Conservation (phyloP, 148 eudicot genomes). For the Tetragonia tetragonoides region DNA sequence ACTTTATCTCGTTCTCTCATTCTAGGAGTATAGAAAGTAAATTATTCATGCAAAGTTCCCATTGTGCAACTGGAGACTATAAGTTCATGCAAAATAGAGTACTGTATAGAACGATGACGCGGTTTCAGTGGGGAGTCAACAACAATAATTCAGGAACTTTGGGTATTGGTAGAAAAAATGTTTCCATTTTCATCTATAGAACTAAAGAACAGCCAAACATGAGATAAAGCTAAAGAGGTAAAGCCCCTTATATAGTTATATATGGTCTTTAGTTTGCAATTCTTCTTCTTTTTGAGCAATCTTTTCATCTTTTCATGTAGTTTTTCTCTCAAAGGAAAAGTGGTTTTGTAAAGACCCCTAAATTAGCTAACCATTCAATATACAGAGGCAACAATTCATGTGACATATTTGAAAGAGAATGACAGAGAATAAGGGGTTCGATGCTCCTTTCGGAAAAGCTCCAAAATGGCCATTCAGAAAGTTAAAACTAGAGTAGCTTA, state of each 20-base stretch:
- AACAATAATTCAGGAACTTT: no score
- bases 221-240: background rate
- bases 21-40: no score
- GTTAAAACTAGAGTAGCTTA: background rate
- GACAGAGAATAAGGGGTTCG: background rate
- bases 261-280: conserved; percentile 15
- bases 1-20: no score
- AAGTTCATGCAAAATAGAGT: no score
- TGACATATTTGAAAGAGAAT: conserved; percentile 11
- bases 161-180: background rate
- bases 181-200: conserved; percentile 1
- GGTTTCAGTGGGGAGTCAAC: no score
- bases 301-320: conserved; percentile 21
- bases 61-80: no score
- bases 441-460: conserved; percentile 22
- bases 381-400: background rate
- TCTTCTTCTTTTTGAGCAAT: conserved; percentile 25
- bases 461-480: conserved; percentile 14
- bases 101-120: no score
- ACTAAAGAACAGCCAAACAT: background rate
- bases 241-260: background rate
- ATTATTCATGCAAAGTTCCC: no score
- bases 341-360: conserved; percentile 3
- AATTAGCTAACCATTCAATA: conserved; percentile 15
- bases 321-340: background rate